Evolutionary conservation across 2,329 filamentous ascomycete species (phyloP), one percentile per base, ranked within the genome.

Genomic region (Colletotrichum liaoningense): DNA sequence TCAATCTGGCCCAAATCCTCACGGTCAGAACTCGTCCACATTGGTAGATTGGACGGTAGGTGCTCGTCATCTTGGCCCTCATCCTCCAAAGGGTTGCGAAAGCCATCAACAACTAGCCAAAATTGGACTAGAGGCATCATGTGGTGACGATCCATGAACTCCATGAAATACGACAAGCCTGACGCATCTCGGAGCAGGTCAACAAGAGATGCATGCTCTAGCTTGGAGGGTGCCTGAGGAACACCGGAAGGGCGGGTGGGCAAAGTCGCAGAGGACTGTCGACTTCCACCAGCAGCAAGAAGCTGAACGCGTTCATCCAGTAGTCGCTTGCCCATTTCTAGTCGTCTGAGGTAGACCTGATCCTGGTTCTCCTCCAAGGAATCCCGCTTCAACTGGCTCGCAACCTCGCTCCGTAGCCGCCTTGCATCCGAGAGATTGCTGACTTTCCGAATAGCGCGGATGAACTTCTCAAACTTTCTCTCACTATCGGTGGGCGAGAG

Each of bases 121-220:
- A 98, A 99, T 79, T 99, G 97, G 6, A 99, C 95, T 59, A 98
- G 85, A 16, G 93, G 90, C 93, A 98, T 96, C 30, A 96, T 87
- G 19, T 90, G 89, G 80, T 95, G 93, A 55, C 97, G 92, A 81
- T 99, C 97, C 97, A 99, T 99, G 79, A 95, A 98, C 81, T 99
- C 97, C 97, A 99, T 99, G 84, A 99, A 98, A 81, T 98, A 99
- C 2, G 97, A 98, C 9, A 99, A 87, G 0, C 95, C 96, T 1
- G 96, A 93, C 2, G 97, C 91, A 81, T 97, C 95, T 77, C 95
- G 93, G 71, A 99, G 87, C n/a, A 99, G 88, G 76, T 98, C 95
- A 14, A 92, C 90, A 2, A 98, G 86, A 1, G 94, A 92, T 8
- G 93, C 93, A 77, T 93, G 93, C 75, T 95, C 92, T 52, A 95